phyloP scores from a whole-genome alignment of 106 monocot species.

The Allium sativum region DNA sequence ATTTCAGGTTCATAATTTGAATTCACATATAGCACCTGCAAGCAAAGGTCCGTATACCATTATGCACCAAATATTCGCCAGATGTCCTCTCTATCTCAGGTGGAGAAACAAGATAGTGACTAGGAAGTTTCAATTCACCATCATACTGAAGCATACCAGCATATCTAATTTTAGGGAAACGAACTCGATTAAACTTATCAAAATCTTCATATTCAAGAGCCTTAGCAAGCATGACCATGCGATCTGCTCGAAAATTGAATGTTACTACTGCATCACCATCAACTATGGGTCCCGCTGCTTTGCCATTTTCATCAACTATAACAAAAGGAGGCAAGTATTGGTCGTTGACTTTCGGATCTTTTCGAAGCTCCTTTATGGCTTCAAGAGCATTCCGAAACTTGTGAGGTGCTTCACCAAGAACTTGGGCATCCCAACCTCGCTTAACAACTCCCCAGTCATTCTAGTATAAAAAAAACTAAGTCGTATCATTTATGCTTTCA shows the following conservation, averaged over 20 bases:
- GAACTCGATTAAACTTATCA: slow-evolving; percentile 14
- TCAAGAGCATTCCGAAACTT: slow-evolving; percentile 67
- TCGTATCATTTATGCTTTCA: too few relatives aligned
- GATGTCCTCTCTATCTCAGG: slow-evolving; percentile 94
- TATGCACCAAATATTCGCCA: slow-evolving; percentile 90
- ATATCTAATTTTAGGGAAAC: slow-evolving; percentile 31
- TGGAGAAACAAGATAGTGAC: slow-evolving; percentile 71
- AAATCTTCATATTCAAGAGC: slow-evolving; percentile 87
- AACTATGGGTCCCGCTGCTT: slow-evolving; percentile 68
- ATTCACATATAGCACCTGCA: slow-evolving; percentile 49
- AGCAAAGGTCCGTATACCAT: slow-evolving; percentile 82
- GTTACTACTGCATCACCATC: slow-evolving; percentile 98
- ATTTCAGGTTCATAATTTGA: too few relatives aligned
- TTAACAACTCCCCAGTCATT: slow-evolving; percentile 94
- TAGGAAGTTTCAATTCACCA: slow-evolving; percentile 82
- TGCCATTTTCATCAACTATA: slow-evolving; percentile 68
- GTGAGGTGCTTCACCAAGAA: slow-evolving; percentile 94
- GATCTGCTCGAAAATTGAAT: slow-evolving; percentile 86
- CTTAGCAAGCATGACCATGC: slow-evolving; percentile 95
- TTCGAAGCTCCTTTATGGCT: slow-evolving; percentile 78
- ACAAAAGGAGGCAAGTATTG: slow-evolving; percentile 93
- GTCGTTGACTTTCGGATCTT: slow-evolving; percentile 32
- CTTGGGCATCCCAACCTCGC: slow-evolving; percentile 96
- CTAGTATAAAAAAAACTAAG: slow-evolving; percentile 16
- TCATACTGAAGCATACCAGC: slow-evolving; percentile 98